These are phyloP conservation scores for Angomonas desouzai DNA, from an alignment of 208 protist species.

Conservation along the genomic window DNA sequence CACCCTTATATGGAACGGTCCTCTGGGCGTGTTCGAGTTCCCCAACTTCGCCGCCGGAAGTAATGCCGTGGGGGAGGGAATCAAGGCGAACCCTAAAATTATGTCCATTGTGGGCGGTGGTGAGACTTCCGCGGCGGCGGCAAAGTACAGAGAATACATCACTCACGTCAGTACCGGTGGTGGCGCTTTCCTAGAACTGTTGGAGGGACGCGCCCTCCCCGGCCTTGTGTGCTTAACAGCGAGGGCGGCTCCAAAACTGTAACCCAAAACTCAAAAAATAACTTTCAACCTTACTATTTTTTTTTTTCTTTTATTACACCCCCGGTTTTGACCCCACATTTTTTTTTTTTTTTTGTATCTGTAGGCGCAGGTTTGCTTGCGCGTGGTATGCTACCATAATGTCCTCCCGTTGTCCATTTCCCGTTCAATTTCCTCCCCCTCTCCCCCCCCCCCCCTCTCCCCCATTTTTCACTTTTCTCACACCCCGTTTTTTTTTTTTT, in stretches of 20 bases:
- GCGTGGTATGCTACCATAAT: too few species aligned
- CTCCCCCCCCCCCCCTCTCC: too few species aligned
- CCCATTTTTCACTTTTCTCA: too few species aligned
- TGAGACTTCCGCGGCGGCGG: constrained; percentile 96
- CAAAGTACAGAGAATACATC: constrained; percentile 86
- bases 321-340: background rate
- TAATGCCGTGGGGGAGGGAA: constrained; percentile 64
- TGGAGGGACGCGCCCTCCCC: constrained; percentile 97
- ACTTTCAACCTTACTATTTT: constrained; percentile 2
- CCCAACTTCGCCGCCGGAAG: constrained; percentile 92
- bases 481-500: background rate
- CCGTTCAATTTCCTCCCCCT: background rate
- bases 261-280: constrained; percentile 11
- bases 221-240: constrained; percentile 91
- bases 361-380: too few species aligned
- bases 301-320: constrained; percentile 7
- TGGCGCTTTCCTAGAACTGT: constrained; percentile 99
- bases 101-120: constrained; percentile 97
- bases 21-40: constrained; percentile 99
- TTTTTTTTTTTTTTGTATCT: constrained; percentile 8
- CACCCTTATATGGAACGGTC: constrained; percentile 97
- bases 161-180: constrained; percentile 99
- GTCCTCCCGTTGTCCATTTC: background rate
- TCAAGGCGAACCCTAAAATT: constrained; percentile 63
- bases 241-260: constrained; percentile 68